Evolutionary conservation across 345 rosid species (phyloP), one percentile per base, ranked within the genome.

Genomic region (Dovyalis caffra): DNA sequence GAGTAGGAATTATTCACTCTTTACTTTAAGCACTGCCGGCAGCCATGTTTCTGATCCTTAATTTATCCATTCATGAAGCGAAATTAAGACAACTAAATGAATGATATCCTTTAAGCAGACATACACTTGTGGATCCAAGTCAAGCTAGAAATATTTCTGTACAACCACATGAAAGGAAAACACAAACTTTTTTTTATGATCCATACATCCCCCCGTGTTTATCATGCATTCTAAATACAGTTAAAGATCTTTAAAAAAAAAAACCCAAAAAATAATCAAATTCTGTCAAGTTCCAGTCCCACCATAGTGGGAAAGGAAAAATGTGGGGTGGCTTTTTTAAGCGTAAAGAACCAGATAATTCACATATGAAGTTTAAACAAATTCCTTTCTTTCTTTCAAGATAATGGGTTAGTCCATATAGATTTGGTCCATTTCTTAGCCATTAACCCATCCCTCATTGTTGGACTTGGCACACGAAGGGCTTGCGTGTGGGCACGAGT

Each of bases 371-470:
- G 63, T 37, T 38, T n/a, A 40, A 57, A 3, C 40, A 28, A 20
- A n/a, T n/a, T n/a, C n/a, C 43, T 38, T 70, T 77, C 71, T 15
- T 71, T 49, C 47, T 66, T 66, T 15, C 18, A 12, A 26, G 21
- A 43, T 31, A 29, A 10, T 2, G 60, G 29, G 31, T 43, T 18
- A 43, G 57, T 6, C 35, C 58, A 11, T 34, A 10, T 23, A 34
- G 9, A 15, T 66, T 76, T 64, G 73, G 76, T 34, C 69, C 68
- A 40, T 69, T 40, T 49, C n/a, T 49, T 49, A 4, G 21, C n/a
- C n/a, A 6, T 20, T 6, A 75, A 63, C 80, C 77, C 74, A 80
- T 74, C 63, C 60, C 64, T 45, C 35, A 18, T 16, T 64, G 77
- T n/a, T 57, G 75, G 70, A 45, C 16, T 34, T 32, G 47, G 20